These are phyloP conservation scores for Pleurotus tuber-regium DNA, from an alignment of 768 basidiomycete species.

Conservation along the genomic window DNA sequence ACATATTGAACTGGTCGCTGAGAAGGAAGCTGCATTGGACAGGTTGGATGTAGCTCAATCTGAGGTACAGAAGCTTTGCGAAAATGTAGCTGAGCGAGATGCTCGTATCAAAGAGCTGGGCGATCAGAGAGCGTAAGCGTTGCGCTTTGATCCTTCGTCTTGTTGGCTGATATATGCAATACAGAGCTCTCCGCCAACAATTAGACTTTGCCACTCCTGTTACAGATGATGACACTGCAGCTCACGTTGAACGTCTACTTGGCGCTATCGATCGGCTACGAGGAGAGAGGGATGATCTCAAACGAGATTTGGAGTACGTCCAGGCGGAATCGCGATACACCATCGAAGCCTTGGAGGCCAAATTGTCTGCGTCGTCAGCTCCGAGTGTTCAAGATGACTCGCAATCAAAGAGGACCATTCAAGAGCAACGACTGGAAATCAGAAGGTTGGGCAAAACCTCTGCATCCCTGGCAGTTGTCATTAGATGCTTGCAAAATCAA, in stretches of 20 bases:
- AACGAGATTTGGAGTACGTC: conserved; percentile 64
- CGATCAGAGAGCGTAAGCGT: conserved; percentile 14
- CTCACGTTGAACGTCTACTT: conserved; percentile 54
- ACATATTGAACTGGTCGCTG: conserved; percentile 44
- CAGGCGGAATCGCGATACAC: conserved; percentile 65
- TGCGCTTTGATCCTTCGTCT: neutral
- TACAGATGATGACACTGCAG: conserved; percentile 26
- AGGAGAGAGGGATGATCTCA: conserved; percentile 59
- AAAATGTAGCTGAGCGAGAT: conserved; percentile 23
- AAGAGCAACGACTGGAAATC: neutral
- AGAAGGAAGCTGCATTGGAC: conserved; percentile 50
- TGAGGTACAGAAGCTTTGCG: conserved; percentile 26
- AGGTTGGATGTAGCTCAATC: conserved; percentile 36
- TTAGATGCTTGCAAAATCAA: conserved; percentile 31
- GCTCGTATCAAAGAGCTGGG: conserved; percentile 14
- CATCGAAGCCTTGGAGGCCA: conserved; percentile 55
- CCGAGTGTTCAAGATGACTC: neutral
- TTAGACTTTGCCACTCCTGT: conserved; percentile 4
- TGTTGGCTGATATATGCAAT: neutral
- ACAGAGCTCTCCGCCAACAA: neutral
- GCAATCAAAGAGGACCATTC: neutral
- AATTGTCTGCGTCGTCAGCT: conserved; percentile 28
- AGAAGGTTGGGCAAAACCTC: neutral
- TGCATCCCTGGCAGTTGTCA: conserved; percentile 23
- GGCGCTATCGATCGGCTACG: conserved; percentile 66